phyloP scores from a whole-genome alignment of 192 early-diverging fungal species.

The Linnemannia elongata region DNA sequence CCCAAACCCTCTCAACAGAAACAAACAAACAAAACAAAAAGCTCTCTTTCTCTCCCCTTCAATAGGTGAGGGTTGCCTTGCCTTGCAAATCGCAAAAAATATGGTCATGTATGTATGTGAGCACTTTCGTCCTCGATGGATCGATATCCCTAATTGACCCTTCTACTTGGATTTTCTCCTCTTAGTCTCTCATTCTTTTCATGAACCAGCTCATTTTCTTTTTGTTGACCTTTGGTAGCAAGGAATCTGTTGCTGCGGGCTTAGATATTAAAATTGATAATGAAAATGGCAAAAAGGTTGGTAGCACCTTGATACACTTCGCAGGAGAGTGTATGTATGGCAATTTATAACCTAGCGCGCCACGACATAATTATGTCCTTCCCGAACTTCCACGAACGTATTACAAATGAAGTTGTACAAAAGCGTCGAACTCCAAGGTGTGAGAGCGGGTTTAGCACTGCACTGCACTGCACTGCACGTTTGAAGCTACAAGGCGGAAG shows the following conservation, averaged over 20 bases:
- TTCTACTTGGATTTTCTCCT: not conserved
- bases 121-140: not conserved
- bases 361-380: not conserved
- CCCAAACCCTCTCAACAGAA: not conserved
- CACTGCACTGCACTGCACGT: not conserved
- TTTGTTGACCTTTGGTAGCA: not conserved
- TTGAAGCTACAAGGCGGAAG: not conserved
- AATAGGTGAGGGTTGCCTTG: not conserved
- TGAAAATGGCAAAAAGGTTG: not conserved
- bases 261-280: not conserved
- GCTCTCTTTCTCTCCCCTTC: not conserved
- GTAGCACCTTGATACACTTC: not conserved
- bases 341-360: not conserved
- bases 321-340: not conserved
- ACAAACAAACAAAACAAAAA: not conserved
- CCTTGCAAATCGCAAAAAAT: not conserved
- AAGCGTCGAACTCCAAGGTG: not conserved
- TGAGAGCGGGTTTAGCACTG: not conserved
- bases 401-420: not conserved
- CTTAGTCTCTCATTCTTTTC: not conserved
- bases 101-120: not conserved
- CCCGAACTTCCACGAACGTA: not conserved
- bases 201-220: too few relatives aligned
- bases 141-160: constrained; percentile 1
- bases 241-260: not conserved